Evolutionary conservation across 768 basidiomycete genomes (phyloP).

Genomic region (Hysterangium stoloniferum): DNA sequence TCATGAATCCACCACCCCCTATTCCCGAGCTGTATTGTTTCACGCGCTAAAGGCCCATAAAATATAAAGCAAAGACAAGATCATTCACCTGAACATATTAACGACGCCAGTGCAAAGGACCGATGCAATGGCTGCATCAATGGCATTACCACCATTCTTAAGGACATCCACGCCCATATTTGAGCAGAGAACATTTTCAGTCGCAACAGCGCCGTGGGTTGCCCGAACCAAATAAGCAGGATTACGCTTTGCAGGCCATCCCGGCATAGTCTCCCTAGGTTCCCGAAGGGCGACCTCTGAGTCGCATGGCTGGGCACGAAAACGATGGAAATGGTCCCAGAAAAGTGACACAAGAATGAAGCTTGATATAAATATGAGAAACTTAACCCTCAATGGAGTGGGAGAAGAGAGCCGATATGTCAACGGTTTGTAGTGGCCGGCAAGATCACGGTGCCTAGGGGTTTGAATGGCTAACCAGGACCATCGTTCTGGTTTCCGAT

Average conservation of each 20-base stretch:
- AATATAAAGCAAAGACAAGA: conserved; percentile 13
- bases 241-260: conserved; percentile 29
- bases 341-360: no score
- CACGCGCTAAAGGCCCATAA: conserved; percentile 2
- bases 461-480: no score
- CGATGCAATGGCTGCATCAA: conserved; percentile 78
- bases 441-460: no score
- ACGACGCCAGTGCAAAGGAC: conserved; percentile 76
- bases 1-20: conserved; percentile 87
- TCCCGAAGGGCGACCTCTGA: not conserved
- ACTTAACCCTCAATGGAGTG: no score
- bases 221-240: conserved; percentile 55
- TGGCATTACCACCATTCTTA: conserved; percentile 81
- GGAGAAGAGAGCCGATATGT: no score
- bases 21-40: conserved; percentile 70
- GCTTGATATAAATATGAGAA: no score
- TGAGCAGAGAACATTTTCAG: conserved; percentile 83
- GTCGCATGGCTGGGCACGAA: no score
- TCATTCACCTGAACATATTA: conserved; percentile 81
- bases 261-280: conserved; percentile 6
- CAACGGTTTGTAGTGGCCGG: no score
- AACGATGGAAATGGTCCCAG: no score
- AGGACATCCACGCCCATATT: conserved; percentile 72
- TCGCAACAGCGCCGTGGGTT: conserved; percentile 76
- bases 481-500: no score